These are phyloP conservation scores for Hypoxylon sp. DNA, from an alignment of 2,329 filamentous ascomycete genomes.

Conservation along the genomic window DNA sequence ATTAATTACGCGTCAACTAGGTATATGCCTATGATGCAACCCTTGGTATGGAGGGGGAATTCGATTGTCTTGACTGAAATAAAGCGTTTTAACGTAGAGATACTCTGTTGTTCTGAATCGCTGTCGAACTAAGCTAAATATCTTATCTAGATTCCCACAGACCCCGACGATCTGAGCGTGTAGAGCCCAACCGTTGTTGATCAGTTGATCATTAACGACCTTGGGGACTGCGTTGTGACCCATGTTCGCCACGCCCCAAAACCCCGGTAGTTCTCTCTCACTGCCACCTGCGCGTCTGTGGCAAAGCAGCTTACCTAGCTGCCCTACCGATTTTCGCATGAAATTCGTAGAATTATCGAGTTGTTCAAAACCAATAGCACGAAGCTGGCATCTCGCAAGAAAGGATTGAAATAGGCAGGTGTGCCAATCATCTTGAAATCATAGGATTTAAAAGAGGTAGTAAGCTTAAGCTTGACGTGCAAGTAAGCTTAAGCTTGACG, in stretches of 20 bases:
- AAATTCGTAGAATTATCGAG: slow-evolving; percentile 13
- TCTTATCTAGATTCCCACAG: slow-evolving; percentile 18
- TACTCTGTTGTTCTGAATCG: neutral
- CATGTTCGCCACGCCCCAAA: slow-evolving; percentile 32
- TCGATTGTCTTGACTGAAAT: neutral
- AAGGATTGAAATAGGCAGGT: slow-evolving; percentile 32
- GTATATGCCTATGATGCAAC: slow-evolving; percentile 32
- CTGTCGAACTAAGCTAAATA: slow-evolving; percentile 37
- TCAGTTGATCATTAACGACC: slow-evolving; percentile 35
- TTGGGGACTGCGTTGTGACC: slow-evolving; percentile 22
- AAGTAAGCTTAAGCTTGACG: slow-evolving; percentile 23
- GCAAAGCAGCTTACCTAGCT: slow-evolving; percentile 17
- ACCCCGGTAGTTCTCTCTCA: neutral
- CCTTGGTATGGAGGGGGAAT: neutral
- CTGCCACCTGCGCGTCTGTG: slow-evolving; percentile 3
- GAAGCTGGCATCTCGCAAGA: neutral
- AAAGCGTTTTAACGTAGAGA: neutral
- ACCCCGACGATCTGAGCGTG: slow-evolving; percentile 11
- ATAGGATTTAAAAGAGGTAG: too few relatives aligned
- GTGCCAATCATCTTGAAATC: slow-evolving; percentile 3
- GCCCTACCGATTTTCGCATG: slow-evolving; percentile 14
- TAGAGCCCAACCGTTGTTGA: slow-evolving; percentile 9
- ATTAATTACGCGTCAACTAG: slow-evolving; percentile 26
- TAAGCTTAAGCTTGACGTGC: slow-evolving; percentile 7
- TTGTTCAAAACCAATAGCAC: neutral